These are phyloP conservation scores for Neopestalotiopsis sp. DNA, from an alignment of 2,329 filamentous ascomycete species.

Conservation along the genomic window DNA sequence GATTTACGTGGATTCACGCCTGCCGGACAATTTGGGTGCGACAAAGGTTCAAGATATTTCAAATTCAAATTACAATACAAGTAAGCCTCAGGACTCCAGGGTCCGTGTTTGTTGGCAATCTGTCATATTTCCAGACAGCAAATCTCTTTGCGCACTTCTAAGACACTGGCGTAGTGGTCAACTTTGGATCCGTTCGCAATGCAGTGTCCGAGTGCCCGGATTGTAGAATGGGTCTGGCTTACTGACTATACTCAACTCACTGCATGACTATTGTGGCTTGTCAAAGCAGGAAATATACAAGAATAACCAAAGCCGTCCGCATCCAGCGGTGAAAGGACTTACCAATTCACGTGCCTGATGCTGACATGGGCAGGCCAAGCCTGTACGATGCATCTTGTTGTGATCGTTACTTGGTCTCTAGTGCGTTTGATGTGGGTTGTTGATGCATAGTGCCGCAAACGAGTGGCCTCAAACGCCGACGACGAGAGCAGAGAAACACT, in stretches of 20 bases:
- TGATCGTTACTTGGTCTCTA: background rate
- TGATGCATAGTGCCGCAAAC: background rate
- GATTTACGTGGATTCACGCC: no score
- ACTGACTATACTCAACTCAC: background rate
- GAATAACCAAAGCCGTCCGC: no score
- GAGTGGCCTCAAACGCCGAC: background rate
- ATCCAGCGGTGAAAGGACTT: no score
- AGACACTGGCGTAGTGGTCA: background rate
- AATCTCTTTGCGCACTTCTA: background rate
- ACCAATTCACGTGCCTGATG: no score
- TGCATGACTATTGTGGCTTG: background rate
- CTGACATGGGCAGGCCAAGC: no score
- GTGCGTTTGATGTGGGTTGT: background rate
- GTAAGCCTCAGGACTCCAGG: background rate
- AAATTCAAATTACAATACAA: background rate
- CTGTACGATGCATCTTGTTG: background rate
- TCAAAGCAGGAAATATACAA: background rate
- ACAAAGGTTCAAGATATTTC: no score
- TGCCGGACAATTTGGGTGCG: no score
- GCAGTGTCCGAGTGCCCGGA: background rate
- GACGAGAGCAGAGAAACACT: background rate
- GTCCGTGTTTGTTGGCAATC: background rate
- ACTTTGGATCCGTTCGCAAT: background rate
- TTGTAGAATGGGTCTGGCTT: background rate
- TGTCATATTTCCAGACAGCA: background rate